phyloP scores from a whole-genome alignment of 2,329 filamentous ascomycete genomes.

The Alternaria gaisen region DNA sequence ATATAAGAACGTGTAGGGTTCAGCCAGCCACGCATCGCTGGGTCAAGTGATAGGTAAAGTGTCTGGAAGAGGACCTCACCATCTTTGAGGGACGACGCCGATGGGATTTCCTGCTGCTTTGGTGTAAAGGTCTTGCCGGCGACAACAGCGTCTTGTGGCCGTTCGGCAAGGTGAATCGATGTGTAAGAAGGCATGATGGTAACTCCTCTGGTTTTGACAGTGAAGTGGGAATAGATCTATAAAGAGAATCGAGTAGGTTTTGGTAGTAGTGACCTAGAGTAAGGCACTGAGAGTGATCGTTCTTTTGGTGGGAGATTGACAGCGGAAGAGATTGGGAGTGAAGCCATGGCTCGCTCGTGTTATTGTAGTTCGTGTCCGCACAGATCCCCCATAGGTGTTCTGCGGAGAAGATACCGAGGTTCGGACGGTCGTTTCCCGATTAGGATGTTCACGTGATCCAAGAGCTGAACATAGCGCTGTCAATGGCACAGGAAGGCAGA shows the following conservation, averaged over 20 bases:
- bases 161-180: constrained; percentile 68
- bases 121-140: constrained; percentile 71
- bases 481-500: neutral
- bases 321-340: neutral
- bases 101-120: constrained; percentile 59
- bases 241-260: neutral
- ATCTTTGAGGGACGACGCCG: constrained; percentile 63
- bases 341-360: neutral
- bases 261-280: neutral
- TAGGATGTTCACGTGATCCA: constrained; percentile 12
- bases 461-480: too few species aligned
- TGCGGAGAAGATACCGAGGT: constrained; percentile 37
- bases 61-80: constrained; percentile 68
- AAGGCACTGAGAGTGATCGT: neutral
- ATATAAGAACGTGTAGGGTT: constrained; percentile 68
- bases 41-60: constrained; percentile 75
- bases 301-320: neutral
- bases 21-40: constrained; percentile 79
- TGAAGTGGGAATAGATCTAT: neutral
- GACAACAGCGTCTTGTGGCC: constrained; percentile 68
- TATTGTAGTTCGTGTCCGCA: constrained; percentile 20
- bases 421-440: constrained; percentile 26
- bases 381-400: constrained; percentile 25
- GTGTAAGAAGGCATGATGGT: constrained; percentile 53
- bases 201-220: neutral